A percentile compares a stretch with the other conserved stretches of the same genome.
These are phyloP conservation scores for Cladorrhinum samala DNA, from an alignment of 495 filamentous ascomycete species.

Conservation along the genomic window DNA sequence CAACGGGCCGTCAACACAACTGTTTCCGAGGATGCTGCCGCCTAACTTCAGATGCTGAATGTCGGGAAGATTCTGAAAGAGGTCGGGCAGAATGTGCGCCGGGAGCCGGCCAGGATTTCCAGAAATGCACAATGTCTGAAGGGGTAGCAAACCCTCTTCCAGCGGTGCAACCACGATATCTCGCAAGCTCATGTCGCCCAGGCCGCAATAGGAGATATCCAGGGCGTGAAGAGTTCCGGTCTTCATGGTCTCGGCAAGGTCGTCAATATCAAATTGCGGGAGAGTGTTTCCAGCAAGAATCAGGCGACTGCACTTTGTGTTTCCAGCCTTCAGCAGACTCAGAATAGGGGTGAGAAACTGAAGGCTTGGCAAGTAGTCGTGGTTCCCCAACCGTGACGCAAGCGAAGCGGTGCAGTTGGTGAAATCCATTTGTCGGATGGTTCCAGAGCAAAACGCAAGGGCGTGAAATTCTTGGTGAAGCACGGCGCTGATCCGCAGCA, in stretches of 20 bases:
- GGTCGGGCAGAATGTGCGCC: slow-evolving; percentile 15
- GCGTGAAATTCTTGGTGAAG: slow-evolving; percentile 44
- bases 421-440: slow-evolving; percentile 40
- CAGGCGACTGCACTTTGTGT: slow-evolving; percentile 27
- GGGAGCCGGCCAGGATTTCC: slow-evolving; percentile 68
- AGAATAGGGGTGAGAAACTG: slow-evolving; percentile 31
- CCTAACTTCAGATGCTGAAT: slow-evolving; percentile 58
- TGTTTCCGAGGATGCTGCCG: slow-evolving; percentile 76
- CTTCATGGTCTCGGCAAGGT: slow-evolving; percentile 26
- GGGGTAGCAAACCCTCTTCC: slow-evolving; percentile 7
- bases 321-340: slow-evolving; percentile 21
- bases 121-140: slow-evolving; percentile 56
- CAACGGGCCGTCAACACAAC: slow-evolving; percentile 13
- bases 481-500: slow-evolving; percentile 32
- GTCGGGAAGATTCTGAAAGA: slow-evolving; percentile 17
- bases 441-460: slow-evolving; percentile 39
- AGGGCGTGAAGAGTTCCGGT: slow-evolving; percentile 20
- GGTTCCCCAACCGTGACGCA: not conserved
- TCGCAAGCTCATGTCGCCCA: slow-evolving; percentile 21
- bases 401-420: slow-evolving; percentile 27
- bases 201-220: slow-evolving; percentile 27
- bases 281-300: slow-evolving; percentile 23
- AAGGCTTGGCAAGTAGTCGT: slow-evolving; percentile 7
- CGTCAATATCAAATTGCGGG: slow-evolving; percentile 21
- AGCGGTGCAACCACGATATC: slow-evolving; percentile 43